phyloP scores from a whole-genome alignment of 768 basidiomycete species.

The Tulasnella sp. region DNA sequence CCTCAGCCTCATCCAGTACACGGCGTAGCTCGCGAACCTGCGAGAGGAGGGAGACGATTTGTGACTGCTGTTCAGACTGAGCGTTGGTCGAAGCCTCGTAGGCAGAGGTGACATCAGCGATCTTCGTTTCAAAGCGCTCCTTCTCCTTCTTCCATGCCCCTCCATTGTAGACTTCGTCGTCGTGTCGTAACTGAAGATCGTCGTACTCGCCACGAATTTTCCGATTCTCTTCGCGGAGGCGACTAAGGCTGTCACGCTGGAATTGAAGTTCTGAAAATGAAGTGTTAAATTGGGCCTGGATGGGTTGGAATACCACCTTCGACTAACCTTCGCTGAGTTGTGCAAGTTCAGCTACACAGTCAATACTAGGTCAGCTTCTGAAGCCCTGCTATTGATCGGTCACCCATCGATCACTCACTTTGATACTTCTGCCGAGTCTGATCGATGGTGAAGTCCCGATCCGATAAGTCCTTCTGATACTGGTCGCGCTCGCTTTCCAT shows the following conservation, averaged over 20 bases:
- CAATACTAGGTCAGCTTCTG: background rate
- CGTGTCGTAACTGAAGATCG: conserved; percentile 58
- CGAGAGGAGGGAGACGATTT: conserved; percentile 72
- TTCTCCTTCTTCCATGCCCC: conserved; percentile 81
- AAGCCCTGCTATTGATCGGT: background rate
- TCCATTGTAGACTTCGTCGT: conserved; percentile 67
- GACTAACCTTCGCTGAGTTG: conserved; percentile 62
- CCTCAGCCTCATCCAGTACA: conserved; percentile 76
- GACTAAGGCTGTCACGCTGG: conserved; percentile 62
- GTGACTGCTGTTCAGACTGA: conserved; percentile 71
- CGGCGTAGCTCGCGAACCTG: conserved; percentile 74
- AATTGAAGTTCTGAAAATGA: conserved; percentile 52
- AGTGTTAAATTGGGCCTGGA: background rate
- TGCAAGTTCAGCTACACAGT: conserved; percentile 51
- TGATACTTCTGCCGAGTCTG: conserved; percentile 83
- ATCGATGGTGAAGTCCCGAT: conserved; percentile 64
- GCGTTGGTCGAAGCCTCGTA: conserved; percentile 61
- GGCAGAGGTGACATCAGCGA: conserved; percentile 58
- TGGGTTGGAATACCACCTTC: background rate
- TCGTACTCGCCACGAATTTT: conserved; percentile 68
- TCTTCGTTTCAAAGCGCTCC: conserved; percentile 76
- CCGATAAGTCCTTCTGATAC: conserved; percentile 67
- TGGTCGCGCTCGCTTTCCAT: conserved; percentile 69
- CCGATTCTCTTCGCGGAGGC: conserved; percentile 68
- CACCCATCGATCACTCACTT: conserved; percentile 32